A percentile compares a stretch with the other conserved stretches of the same genome.
Conservation (phyloP, 192 early-diverging fungal genomes). For the Backusella australiensis region DNA sequence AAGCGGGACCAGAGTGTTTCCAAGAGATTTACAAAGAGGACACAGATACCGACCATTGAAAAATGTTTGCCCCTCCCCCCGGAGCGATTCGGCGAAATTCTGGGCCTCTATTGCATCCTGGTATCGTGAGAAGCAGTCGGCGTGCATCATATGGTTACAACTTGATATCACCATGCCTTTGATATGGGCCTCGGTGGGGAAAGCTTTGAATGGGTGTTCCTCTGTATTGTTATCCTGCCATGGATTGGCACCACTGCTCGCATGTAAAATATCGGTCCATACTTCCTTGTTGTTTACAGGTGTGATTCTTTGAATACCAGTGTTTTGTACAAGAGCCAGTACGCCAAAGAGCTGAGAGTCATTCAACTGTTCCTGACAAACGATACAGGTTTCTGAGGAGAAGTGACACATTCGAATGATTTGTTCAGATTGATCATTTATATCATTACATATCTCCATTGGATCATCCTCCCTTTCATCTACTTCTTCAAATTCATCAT, state of each 20-base stretch:
- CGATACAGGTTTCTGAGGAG: conserved; percentile 87
- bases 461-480: conserved; percentile 38
- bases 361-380: conserved; percentile 93
- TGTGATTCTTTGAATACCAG: conserved; percentile 65
- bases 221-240: not conserved
- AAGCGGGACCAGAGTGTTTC: conserved; percentile 85
- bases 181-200: conserved; percentile 65
- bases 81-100: conserved; percentile 49
- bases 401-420: conserved; percentile 57
- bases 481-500: conserved; percentile 46
- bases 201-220: conserved; percentile 35
- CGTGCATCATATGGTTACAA: conserved; percentile 97
- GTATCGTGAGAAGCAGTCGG: conserved; percentile 89
- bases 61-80: conserved; percentile 8
- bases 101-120: conserved; percentile 61
- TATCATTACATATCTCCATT: conserved; percentile 7
- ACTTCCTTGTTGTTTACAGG: conserved; percentile 63
- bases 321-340: conserved; percentile 79
- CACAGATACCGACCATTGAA: conserved; percentile 83
- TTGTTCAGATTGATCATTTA: conserved; percentile 24
- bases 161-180: conserved; percentile 78
- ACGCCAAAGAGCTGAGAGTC: conserved; percentile 65
- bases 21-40: conserved; percentile 91
- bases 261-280: conserved; percentile 33
- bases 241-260: conserved; percentile 15